Percentiles rank a stretch among this genome's conserved stretches.
Conservation (phyloP, 2,329 filamentous ascomycete genomes). For the Clarireedia hainanense region DNA sequence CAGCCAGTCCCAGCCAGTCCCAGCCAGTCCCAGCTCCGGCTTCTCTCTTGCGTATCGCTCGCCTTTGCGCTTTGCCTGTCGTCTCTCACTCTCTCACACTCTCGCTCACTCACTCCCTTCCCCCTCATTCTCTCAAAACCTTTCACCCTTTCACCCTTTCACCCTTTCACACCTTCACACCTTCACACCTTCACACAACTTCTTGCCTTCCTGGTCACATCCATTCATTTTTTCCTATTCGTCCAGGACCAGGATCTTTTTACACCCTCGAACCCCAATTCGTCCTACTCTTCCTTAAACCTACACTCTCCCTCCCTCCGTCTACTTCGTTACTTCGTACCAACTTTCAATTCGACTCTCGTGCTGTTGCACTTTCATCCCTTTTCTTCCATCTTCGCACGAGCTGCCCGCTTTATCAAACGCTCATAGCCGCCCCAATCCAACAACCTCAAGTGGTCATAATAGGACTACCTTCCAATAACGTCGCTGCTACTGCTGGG, state of each 20-base stretch:
- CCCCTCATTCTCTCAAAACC: too few species aligned
- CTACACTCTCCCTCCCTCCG: neutral
- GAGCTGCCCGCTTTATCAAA: neutral
- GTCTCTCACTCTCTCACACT: neutral
- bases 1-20: too few species aligned
- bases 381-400: neutral
- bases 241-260: neutral
- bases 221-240: conserved; percentile 1
- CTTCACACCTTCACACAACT: neutral
- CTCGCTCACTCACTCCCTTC: neutral
- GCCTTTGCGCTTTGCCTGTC: too few species aligned
- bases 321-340: neutral
- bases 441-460: neutral
- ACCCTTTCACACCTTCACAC: too few species aligned
- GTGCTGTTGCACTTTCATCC: conserved; percentile 1
- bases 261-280: neutral
- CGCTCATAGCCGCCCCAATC: neutral
- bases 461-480: neutral
- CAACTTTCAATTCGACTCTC: neutral
- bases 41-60: too few species aligned
- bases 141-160: too few species aligned
- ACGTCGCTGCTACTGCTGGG: conserved; percentile 4
- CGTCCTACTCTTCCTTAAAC: neutral
- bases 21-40: too few species aligned
- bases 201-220: neutral